Conservation (phyloP, 768 basidiomycete genomes). For the Pholiota molesta region DNA sequence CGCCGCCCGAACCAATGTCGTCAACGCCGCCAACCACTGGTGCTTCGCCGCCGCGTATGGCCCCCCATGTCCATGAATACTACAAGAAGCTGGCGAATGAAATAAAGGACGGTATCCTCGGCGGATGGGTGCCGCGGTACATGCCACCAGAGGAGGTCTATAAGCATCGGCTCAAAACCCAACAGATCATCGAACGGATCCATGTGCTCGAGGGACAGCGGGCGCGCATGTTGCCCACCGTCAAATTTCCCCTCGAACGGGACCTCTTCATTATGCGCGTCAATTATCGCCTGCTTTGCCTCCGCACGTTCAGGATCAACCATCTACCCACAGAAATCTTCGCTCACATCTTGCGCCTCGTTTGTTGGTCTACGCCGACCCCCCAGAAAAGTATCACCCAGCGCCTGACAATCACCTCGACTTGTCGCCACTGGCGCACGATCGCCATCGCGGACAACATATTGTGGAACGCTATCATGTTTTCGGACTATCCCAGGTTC, state of each 20-base stretch:
- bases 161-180: constrained; percentile 14
- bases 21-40: background rate
- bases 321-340: constrained; percentile 70
- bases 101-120: constrained; percentile 3
- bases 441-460: constrained; percentile 50
- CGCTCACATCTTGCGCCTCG: constrained; percentile 61
- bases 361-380: constrained; percentile 53
- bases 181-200: constrained; percentile 18
- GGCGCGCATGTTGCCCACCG: background rate
- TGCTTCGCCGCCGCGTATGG: background rate
- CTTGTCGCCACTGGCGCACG: constrained; percentile 59
- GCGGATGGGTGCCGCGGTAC: constrained; percentile 18
- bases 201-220: constrained; percentile 20
- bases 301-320: constrained; percentile 55
- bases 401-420: constrained; percentile 59
- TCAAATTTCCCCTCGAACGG: constrained; percentile 25
- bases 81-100: too few species aligned
- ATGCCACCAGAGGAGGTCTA: constrained; percentile 16
- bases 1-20: background rate
- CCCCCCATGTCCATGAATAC: background rate
- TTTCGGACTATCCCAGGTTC: constrained; percentile 53
- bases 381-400: constrained; percentile 35
- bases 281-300: constrained; percentile 33
- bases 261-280: constrained; percentile 35
- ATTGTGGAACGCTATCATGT: constrained; percentile 70